phyloP scores from a whole-genome alignment of 805 yeast species.

The Monosporozyma yasuniensis region DNA sequence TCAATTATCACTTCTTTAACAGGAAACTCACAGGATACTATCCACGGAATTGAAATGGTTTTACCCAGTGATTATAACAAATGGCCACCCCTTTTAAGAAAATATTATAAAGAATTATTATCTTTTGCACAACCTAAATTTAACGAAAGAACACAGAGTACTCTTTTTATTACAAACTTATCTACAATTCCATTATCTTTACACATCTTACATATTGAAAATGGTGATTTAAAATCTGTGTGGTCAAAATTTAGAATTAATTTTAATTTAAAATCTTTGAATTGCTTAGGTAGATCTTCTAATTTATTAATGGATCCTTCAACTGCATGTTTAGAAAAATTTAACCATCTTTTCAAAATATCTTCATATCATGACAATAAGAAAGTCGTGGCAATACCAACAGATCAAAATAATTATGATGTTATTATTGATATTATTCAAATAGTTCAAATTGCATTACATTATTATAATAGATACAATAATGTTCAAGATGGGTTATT shows the following conservation, averaged over 20 bases:
- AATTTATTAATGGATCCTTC: conserved; percentile 62
- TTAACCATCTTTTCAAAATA: conserved; percentile 59
- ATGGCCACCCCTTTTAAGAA: conserved; percentile 40
- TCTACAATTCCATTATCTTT: conserved; percentile 69
- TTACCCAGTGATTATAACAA: conserved; percentile 30
- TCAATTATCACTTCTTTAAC: conserved; percentile 77
- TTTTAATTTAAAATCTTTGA: conserved; percentile 63
- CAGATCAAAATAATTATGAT: conserved; percentile 5
- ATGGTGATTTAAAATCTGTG: conserved; percentile 44
- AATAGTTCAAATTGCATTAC: conserved; percentile 64
- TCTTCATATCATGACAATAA: background rate
- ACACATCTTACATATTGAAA: conserved; percentile 60
- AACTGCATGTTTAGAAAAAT: conserved; percentile 74
- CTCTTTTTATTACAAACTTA: conserved; percentile 72
- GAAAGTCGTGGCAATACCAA: conserved; percentile 37
- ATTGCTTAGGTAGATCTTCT: conserved; percentile 82
- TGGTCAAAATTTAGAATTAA: conserved; percentile 61
- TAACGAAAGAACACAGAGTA: conserved; percentile 48
- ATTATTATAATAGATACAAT: conserved; percentile 65
- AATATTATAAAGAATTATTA: conserved; percentile 57
- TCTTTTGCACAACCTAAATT: conserved; percentile 59
- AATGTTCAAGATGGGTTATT: conserved; percentile 67
- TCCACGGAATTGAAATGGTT: conserved; percentile 54
- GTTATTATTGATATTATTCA: conserved; percentile 69
- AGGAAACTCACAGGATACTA: conserved; percentile 60